These are phyloP conservation scores for Acanthochlamys bracteata DNA, from an alignment of 106 monocot species.

Conservation along the genomic window DNA sequence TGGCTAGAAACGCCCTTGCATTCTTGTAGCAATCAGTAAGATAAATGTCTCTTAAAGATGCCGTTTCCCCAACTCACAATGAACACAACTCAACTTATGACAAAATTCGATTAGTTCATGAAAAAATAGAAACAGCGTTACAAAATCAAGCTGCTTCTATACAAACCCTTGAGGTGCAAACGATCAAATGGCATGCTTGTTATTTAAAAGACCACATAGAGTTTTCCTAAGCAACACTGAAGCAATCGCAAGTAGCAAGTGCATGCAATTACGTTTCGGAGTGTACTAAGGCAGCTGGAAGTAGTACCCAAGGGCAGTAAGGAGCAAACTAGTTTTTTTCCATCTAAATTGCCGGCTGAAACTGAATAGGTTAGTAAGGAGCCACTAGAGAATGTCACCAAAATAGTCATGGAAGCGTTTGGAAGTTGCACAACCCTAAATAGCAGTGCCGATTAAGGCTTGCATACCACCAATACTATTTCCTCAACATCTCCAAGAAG, in stretches of 20 bases:
- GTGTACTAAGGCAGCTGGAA: too few relatives aligned
- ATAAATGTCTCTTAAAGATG: not conserved
- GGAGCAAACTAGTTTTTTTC: too few relatives aligned
- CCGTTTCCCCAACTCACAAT: not conserved
- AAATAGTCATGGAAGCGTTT: too few relatives aligned
- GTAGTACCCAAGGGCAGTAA: too few relatives aligned
- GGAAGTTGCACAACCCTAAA: too few relatives aligned
- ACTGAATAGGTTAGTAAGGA: too few relatives aligned
- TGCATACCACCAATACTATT: too few relatives aligned
- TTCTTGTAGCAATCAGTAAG: not conserved
- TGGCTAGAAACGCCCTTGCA: not conserved
- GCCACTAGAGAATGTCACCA: too few relatives aligned
- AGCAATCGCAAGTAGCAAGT: not conserved
- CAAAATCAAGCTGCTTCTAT: not conserved
- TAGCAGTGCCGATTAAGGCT: not conserved
- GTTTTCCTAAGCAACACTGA: not conserved
- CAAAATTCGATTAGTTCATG: too few relatives aligned
- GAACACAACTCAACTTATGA: not conserved
- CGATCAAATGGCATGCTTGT: too few relatives aligned
- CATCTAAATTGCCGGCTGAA: too few relatives aligned
- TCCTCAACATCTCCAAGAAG: too few relatives aligned
- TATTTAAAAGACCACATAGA: not conserved
- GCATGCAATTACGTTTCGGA: not conserved
- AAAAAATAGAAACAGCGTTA: not conserved
- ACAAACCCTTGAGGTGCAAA: not conserved